These are phyloP conservation scores for Raddia guianensis DNA, from an alignment of 176 grass and related monocot genomes.

Conservation along the genomic window DNA sequence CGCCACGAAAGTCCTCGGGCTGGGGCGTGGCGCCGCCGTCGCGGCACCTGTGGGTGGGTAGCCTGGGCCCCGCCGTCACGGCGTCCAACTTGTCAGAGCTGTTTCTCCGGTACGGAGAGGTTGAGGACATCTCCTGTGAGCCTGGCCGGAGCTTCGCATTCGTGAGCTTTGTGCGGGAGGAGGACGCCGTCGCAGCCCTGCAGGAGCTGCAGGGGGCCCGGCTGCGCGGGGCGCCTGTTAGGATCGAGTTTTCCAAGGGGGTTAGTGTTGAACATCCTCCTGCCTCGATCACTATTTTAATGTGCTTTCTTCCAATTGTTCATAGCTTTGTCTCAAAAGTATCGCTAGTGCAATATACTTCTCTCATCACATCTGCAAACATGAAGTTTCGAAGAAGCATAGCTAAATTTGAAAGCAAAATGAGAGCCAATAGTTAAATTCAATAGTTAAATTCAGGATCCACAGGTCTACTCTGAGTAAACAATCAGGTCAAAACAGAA, in stretches of 20 bases:
- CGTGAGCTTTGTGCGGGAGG: constrained; percentile 66
- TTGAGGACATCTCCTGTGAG: constrained; percentile 59
- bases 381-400: background rate
- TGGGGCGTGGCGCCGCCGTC: constrained; percentile 81
- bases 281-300: constrained; percentile 31
- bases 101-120: constrained; percentile 68
- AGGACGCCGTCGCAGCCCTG: constrained; percentile 61
- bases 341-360: constrained; percentile 18
- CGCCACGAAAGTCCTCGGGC: constrained; percentile 45
- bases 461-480: background rate
- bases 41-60: constrained; percentile 85
- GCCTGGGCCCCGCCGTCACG: constrained; percentile 53
- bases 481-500: constrained; percentile 1
- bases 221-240: constrained; percentile 66
- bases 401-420: constrained; percentile 19
- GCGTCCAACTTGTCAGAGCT: constrained; percentile 59
- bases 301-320: constrained; percentile 31
- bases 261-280: constrained; percentile 78
- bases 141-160: constrained; percentile 77
- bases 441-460: constrained; percentile 28
- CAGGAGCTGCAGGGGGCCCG: constrained; percentile 64
- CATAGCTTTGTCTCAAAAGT: constrained; percentile 32
- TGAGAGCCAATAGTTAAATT: constrained; percentile 3
- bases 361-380: background rate
- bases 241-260: constrained; percentile 99